Percentiles rank a stretch among this genome's conserved stretches.
These are phyloP conservation scores for Aciculosporium take DNA, from an alignment of 2,329 filamentous ascomycete genomes.

Conservation along the genomic window DNA sequence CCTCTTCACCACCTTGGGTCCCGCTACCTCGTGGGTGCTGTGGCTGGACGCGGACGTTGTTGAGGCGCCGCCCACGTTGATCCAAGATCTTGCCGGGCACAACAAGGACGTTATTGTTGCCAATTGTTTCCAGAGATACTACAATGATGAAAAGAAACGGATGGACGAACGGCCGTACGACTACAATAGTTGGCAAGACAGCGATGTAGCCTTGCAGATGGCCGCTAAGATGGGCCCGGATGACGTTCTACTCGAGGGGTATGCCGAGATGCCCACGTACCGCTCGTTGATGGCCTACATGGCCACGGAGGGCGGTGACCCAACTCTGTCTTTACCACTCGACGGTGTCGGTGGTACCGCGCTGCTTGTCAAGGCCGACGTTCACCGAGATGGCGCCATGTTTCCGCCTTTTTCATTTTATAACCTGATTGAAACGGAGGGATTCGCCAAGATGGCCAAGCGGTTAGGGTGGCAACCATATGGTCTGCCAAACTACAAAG, in stretches of 20 bases:
- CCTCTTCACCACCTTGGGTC: slow-evolving; percentile 86
- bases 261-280: slow-evolving; percentile 85
- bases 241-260: slow-evolving; percentile 87
- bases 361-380: slow-evolving; percentile 86
- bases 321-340: slow-evolving; percentile 52
- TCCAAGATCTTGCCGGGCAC: slow-evolving; percentile 80
- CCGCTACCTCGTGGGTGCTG: slow-evolving; percentile 84
- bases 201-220: slow-evolving; percentile 60
- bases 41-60: slow-evolving; percentile 91
- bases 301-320: slow-evolving; percentile 41
- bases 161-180: slow-evolving; percentile 77
- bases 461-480: slow-evolving; percentile 72
- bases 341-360: slow-evolving; percentile 92
- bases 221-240: slow-evolving; percentile 72
- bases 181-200: slow-evolving; percentile 96
- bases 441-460: slow-evolving; percentile 93
- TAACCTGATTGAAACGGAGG: slow-evolving; percentile 93
- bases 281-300: slow-evolving; percentile 83
- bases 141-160: slow-evolving; percentile 52
- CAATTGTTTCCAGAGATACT: slow-evolving; percentile 87
- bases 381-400: slow-evolving; percentile 95
- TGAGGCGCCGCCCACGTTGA: slow-evolving; percentile 70
- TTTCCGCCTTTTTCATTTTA: slow-evolving; percentile 96
- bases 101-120: slow-evolving; percentile 86
- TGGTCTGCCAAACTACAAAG: slow-evolving; percentile 95